Conservation (phyloP, 2,329 filamentous ascomycete species). For the Akanthomyces uredinophilus region DNA sequence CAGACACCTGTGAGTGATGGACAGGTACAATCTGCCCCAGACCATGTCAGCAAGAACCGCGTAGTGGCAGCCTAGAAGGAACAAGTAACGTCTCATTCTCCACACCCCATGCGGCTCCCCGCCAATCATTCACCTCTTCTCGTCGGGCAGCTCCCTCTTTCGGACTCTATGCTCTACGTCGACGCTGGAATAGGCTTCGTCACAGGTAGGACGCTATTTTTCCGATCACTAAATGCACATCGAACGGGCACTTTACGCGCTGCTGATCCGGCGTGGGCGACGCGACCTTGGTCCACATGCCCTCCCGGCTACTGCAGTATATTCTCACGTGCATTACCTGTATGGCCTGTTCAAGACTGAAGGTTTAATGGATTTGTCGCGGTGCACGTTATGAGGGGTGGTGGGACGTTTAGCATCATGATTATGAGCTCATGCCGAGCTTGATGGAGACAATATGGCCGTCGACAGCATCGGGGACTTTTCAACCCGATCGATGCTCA, state of each 20-base stretch:
- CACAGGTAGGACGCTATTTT: not conserved
- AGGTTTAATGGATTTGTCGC: not conserved
- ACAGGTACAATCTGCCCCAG: not conserved
- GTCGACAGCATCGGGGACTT: not conserved
- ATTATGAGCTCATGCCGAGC: not conserved
- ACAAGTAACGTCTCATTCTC: constrained; percentile 1
- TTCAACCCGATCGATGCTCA: not conserved
- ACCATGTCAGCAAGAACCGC: not conserved
- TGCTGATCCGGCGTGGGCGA: not conserved
- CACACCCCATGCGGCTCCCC: not conserved
- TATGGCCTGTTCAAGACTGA: not conserved
- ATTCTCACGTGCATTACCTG: not conserved
- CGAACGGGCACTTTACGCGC: not conserved
- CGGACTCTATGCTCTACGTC: not conserved
- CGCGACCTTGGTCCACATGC: not conserved
- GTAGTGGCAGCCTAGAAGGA: not conserved
- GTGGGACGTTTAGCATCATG: not conserved
- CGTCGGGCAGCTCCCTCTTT: not conserved
- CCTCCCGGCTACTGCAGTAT: not conserved
- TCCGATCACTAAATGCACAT: not conserved
- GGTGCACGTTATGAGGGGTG: not conserved
- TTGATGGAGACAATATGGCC: not conserved
- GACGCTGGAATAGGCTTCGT: not conserved
- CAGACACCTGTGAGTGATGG: not conserved
- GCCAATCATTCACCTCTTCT: not conserved